Percentiles rank a stretch among this genome's conserved stretches.
Evolutionary conservation across 2,329 filamentous ascomycete genomes (phyloP).

Genomic region (Sphaerulina populicola): DNA sequence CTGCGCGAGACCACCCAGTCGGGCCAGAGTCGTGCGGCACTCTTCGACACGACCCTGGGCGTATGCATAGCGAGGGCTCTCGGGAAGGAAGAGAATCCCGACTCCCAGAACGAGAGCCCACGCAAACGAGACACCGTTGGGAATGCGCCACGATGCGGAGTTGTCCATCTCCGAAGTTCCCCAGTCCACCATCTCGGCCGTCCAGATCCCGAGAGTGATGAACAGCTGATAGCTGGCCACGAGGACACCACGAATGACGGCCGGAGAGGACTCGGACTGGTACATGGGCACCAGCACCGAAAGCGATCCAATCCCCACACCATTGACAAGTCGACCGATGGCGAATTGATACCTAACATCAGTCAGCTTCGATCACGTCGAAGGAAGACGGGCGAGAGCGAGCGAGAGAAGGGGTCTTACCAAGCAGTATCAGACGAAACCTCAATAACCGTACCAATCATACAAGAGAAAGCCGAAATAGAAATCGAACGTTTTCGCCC

Average conservation of each 20-base stretch:
- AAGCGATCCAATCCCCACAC: slow-evolving; percentile 39
- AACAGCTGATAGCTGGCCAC: slow-evolving; percentile 46
- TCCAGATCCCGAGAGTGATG: slow-evolving; percentile 39
- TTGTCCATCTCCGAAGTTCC: slow-evolving; percentile 21
- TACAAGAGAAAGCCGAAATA: slow-evolving; percentile 40
- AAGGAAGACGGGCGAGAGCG: neutral
- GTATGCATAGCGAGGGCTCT: slow-evolving; percentile 30
- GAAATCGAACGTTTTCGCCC: slow-evolving; percentile 42
- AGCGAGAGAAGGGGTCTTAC: slow-evolving; percentile 10
- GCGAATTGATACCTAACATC: slow-evolving; percentile 36
- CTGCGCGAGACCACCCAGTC: slow-evolving; percentile 23
- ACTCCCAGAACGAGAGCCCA: slow-evolving; percentile 30
- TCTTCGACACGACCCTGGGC: slow-evolving; percentile 28
- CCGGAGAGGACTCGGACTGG: slow-evolving; percentile 56
- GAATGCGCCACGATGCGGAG: slow-evolving; percentile 28
- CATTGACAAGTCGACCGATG: slow-evolving; percentile 38
- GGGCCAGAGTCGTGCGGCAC: slow-evolving; percentile 27
- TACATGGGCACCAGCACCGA: slow-evolving; percentile 58
- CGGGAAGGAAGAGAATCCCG: slow-evolving; percentile 31
- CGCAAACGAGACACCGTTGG: slow-evolving; percentile 29
- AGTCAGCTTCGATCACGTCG: neutral
- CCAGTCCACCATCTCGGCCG: slow-evolving; percentile 29
- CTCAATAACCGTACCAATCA: slow-evolving; percentile 39
- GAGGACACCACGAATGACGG: slow-evolving; percentile 55
- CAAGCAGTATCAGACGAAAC: slow-evolving; percentile 36